phyloP scores from a whole-genome alignment of 257 asterid genomes.

The Lithospermum erythrorhizon region DNA sequence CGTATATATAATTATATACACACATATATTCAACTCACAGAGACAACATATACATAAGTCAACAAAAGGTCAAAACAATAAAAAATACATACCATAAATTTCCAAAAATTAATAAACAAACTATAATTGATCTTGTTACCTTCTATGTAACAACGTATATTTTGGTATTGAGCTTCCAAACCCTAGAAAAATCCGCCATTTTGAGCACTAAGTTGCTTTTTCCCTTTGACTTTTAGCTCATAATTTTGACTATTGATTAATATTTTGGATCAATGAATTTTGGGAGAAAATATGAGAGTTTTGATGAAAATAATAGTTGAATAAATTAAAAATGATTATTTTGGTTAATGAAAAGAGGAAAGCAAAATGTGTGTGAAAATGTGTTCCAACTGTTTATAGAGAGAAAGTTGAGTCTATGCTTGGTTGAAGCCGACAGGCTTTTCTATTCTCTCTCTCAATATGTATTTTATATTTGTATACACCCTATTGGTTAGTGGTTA shows the following conservation, averaged over 20 bases:
- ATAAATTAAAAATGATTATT: not conserved
- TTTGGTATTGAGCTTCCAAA: constrained; percentile 17
- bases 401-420: constrained; percentile 53
- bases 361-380: not conserved
- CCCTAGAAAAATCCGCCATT: constrained; percentile 37
- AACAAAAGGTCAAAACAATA: not conserved
- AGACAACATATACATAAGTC: too few relatives aligned
- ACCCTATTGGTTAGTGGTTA: too few relatives aligned
- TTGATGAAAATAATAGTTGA: not conserved
- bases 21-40: too few relatives aligned
- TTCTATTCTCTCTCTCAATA: too few relatives aligned
- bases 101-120: constrained; percentile 17
- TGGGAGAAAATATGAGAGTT: not conserved
- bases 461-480: too few relatives aligned
- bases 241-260: not conserved
- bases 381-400: constrained; percentile 11
- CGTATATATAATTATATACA: too few relatives aligned
- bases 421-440: constrained; percentile 77
- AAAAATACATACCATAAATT: not conserved
- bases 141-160: constrained; percentile 11
- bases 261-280: constrained; percentile 17
- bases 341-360: not conserved
- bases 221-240: constrained; percentile 10
- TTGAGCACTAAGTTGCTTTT: constrained; percentile 17
- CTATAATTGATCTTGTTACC: constrained; percentile 10